Percentiles rank a stretch among this genome's conserved stretches.
phyloP scores from a whole-genome alignment of 371 early-diverging fungal species.

The Mucor plumbeus region DNA sequence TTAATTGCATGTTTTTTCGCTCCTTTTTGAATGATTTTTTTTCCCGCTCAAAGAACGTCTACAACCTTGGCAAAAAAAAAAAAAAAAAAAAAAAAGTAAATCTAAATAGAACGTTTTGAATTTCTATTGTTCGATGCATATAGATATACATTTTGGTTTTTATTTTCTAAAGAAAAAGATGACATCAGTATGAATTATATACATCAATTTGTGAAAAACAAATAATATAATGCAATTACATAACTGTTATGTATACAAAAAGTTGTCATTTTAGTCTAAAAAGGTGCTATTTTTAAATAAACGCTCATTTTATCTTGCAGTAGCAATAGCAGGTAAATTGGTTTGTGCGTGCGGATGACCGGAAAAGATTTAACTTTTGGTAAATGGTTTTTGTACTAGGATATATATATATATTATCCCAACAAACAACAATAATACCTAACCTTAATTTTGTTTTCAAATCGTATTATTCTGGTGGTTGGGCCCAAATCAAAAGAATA shows the following conservation, averaged over 20 bases:
- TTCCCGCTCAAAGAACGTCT: too few species aligned
- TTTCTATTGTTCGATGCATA: too few species aligned
- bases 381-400: not conserved
- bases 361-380: not conserved
- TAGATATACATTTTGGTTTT: too few species aligned
- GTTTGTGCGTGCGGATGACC: not conserved
- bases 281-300: not conserved
- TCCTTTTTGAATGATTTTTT: not conserved
- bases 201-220: not conserved
- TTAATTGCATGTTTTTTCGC: not conserved
- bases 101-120: too few species aligned
- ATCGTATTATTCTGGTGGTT: not conserved
- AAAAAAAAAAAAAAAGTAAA: too few species aligned
- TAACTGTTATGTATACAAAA: not conserved
- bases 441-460: not conserved
- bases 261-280: constrained; percentile 1
- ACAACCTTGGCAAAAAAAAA: too few species aligned
- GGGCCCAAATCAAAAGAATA: not conserved
- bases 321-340: not conserved
- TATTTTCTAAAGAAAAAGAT: not conserved
- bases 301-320: not conserved
- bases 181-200: not conserved
- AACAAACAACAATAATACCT: not conserved
- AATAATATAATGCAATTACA: not conserved
- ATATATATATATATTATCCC: too few species aligned